phyloP scores from a whole-genome alignment of 106 monocot species.

The Amphibolis antarctica region DNA sequence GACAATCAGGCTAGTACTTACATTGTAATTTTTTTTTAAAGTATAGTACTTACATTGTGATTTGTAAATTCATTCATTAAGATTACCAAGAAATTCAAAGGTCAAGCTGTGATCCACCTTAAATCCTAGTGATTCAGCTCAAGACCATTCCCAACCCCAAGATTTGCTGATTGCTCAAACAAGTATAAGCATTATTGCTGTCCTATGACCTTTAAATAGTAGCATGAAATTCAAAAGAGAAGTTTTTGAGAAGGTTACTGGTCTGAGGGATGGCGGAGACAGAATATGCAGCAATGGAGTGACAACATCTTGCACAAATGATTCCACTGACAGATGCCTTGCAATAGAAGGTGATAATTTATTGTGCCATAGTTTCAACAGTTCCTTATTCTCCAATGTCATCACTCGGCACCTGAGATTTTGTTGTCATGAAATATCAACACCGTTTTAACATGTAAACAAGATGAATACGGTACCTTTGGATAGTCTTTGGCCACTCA shows the following conservation, averaged over 20 bases:
- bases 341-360: constrained; percentile 56
- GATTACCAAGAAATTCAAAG: too few relatives aligned
- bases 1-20: too few relatives aligned
- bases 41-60: too few relatives aligned
- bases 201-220: neutral
- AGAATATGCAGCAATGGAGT: constrained; percentile 79
- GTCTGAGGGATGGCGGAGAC: constrained; percentile 68
- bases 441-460: too few relatives aligned
- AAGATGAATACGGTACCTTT: too few relatives aligned
- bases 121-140: too few relatives aligned
- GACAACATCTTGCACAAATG: constrained; percentile 64
- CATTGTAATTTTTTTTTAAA: too few relatives aligned
- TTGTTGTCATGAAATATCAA: neutral
- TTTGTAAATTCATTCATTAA: too few relatives aligned
- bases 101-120: too few relatives aligned
- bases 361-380: constrained; percentile 62
- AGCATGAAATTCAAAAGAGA: neutral
- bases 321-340: constrained; percentile 61
- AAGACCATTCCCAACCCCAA: too few relatives aligned
- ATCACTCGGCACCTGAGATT: constrained; percentile 49
- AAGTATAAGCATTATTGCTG: neutral
- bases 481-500: constrained; percentile 83
- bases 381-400: constrained; percentile 63
- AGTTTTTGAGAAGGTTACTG: constrained; percentile 46
- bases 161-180: neutral